phyloP scores from a whole-genome alignment of 495 filamentous ascomycete species.

The Amphirosellinia nigrospora region DNA sequence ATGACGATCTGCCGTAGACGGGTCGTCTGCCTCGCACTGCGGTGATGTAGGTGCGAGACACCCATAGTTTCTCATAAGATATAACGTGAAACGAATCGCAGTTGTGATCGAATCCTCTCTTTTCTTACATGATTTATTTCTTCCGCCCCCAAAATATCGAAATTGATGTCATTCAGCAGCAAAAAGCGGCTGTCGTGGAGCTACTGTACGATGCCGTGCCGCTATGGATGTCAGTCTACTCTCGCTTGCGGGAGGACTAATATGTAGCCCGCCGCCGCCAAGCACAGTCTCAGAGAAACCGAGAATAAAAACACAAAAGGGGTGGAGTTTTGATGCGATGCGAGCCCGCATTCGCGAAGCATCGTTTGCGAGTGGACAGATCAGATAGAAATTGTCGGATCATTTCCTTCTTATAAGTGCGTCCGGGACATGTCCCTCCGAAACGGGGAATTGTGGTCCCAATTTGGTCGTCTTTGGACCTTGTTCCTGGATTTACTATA shows the following conservation, averaged over 20 bases:
- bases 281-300: background rate
- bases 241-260: conserved; percentile 7
- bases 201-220: background rate
- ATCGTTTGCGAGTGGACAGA: background rate
- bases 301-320: background rate
- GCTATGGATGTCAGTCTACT: background rate
- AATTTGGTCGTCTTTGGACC: background rate
- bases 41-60: conserved; percentile 15
- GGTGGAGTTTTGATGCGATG: conserved; percentile 12
- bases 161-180: background rate
- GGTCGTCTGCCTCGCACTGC: conserved; percentile 29
- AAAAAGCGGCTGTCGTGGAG: conserved; percentile 1
- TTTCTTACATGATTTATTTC: conserved; percentile 2
- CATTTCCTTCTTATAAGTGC: conserved; percentile 11
- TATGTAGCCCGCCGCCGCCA: conserved; percentile 7
- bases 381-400: background rate
- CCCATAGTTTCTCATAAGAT: conserved; percentile 10
- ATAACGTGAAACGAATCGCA: background rate
- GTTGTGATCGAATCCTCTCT: background rate
- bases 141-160: background rate
- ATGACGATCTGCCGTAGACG: conserved; percentile 42
- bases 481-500: conserved; percentile 11
- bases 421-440: conserved; percentile 27
- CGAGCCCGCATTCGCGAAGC: conserved; percentile 8
- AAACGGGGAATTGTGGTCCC: conserved; percentile 15